Evolutionary conservation across 139 green algal species (phyloP).

Genomic region (Chlorella sorokiniana): DNA sequence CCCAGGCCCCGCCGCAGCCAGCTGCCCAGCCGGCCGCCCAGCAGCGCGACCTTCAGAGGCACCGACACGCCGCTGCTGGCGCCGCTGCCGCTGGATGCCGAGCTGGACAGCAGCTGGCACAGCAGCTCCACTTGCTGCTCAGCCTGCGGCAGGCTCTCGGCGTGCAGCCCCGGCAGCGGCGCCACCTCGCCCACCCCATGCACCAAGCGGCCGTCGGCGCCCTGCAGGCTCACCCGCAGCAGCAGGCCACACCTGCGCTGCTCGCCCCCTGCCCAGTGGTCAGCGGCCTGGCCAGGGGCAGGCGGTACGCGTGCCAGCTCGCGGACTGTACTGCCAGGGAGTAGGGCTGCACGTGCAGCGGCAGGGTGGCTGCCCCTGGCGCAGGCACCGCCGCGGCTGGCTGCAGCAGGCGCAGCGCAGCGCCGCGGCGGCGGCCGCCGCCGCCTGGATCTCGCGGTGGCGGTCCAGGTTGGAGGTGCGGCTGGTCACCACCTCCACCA

Average conservation of each 20-base stretch:
- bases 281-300: constrained; percentile 67
- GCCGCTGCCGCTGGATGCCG: constrained; percentile 43
- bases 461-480: constrained; percentile 71
- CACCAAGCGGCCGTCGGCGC: constrained; percentile 9
- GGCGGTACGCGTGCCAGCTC: constrained; percentile 45
- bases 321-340: constrained; percentile 4
- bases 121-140: constrained; percentile 69
- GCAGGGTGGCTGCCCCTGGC: background rate
- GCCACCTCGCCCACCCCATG: constrained; percentile 77
- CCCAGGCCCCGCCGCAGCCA: constrained; percentile 65
- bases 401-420: constrained; percentile 13
- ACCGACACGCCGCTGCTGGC: constrained; percentile 18
- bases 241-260: constrained; percentile 50
- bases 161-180: constrained; percentile 88
- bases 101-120: constrained; percentile 55
- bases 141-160: constrained; percentile 68
- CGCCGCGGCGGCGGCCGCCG: constrained; percentile 43
- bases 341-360: background rate
- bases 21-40: constrained; percentile 50
- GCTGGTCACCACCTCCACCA: constrained; percentile 85
- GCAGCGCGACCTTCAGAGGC: constrained; percentile 45
- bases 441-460: constrained; percentile 72
- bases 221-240: constrained; percentile 44
- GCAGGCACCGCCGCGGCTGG: constrained; percentile 9
- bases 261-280: constrained; percentile 49